Evolutionary conservation across 2,329 filamentous ascomycete genomes (phyloP).

Genomic region (Nemania sp.): DNA sequence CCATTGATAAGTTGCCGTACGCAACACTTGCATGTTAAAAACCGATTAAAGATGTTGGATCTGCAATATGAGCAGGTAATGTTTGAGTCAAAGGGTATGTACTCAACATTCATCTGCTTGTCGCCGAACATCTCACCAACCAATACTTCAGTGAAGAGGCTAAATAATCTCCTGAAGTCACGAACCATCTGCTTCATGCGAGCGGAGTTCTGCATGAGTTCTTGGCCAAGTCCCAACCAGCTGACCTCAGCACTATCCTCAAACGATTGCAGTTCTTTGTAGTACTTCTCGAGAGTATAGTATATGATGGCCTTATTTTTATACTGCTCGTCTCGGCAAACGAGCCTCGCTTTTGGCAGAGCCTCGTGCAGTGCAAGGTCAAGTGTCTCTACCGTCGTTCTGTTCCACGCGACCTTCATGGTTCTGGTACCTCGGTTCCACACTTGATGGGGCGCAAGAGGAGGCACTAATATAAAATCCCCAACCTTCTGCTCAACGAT

Average conservation of each 20-base stretch:
- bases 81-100: slow-evolving; percentile 85
- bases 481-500: slow-evolving; percentile 90
- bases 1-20: slow-evolving; percentile 73
- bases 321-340: slow-evolving; percentile 97
- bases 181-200: slow-evolving; percentile 76
- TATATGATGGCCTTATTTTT: slow-evolving; percentile 98
- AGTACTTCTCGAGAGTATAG: slow-evolving; percentile 85
- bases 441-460: slow-evolving; percentile 95
- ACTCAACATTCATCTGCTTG: slow-evolving; percentile 78
- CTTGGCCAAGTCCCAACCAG: slow-evolving; percentile 62
- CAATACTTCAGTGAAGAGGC: slow-evolving; percentile 81
- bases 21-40: slow-evolving; percentile 91
- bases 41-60: slow-evolving; percentile 96
- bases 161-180: slow-evolving; percentile 86
- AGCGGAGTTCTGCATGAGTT: slow-evolving; percentile 56
- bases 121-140: slow-evolving; percentile 87
- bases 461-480: slow-evolving; percentile 93
- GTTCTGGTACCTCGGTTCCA: slow-evolving; percentile 98
- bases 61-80: slow-evolving; percentile 96
- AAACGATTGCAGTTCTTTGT: slow-evolving; percentile 66
- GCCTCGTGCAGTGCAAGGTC: slow-evolving; percentile 88
- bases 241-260: slow-evolving; percentile 62
- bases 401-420: slow-evolving; percentile 98
- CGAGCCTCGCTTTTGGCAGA: slow-evolving; percentile 86
- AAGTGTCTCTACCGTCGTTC: slow-evolving; percentile 91